Percentiles rank a stretch among this genome's conserved stretches.
Evolutionary conservation across 306 rosid species (phyloP).

Genomic region (Calophaca sinica): DNA sequence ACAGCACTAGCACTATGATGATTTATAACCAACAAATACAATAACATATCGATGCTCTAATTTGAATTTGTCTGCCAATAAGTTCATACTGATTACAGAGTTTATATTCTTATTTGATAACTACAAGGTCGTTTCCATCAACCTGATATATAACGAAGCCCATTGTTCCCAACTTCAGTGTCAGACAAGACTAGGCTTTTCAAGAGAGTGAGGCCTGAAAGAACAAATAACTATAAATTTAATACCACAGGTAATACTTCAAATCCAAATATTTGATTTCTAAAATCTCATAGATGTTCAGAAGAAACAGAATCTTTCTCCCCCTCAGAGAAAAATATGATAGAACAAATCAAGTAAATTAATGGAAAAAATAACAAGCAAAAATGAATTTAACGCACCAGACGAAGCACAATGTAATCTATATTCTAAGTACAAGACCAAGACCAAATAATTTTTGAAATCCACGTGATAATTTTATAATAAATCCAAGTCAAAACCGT

Average conservation of each 20-base stretch:
- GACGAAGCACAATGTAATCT: not conserved
- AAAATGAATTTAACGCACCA: constrained; percentile 15
- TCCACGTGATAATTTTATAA: constrained; percentile 15
- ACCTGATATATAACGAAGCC: constrained; percentile 90
- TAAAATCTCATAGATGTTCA: constrained; percentile 25
- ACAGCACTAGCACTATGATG: constrained; percentile 19
- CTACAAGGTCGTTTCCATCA: constrained; percentile 39
- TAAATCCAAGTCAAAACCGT: constrained; percentile 30
- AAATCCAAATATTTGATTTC: constrained; percentile 42
- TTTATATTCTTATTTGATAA: constrained; percentile 36
- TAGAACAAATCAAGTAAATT: constrained; percentile 22
- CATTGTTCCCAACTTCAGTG: constrained; percentile 82
- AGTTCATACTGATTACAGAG: constrained; percentile 15
- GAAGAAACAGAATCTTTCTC: constrained; percentile 27
- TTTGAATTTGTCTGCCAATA: constrained; percentile 9
- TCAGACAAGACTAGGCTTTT: constrained; percentile 92
- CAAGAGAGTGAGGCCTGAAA: constrained; percentile 75
- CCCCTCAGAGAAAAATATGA: constrained; percentile 17
- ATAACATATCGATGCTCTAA: constrained; percentile 20
- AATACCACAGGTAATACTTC: constrained; percentile 17
- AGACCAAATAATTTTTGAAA: constrained; percentile 34
- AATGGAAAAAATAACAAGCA: not conserved
- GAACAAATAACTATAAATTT: constrained; percentile 43
- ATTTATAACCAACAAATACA: constrained; percentile 21
- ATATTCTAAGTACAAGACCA: constrained; percentile 17